Base-by-base conservation (phyloP, 257 asterid genomes). In the Salvia miltiorrhiza region DNA sequence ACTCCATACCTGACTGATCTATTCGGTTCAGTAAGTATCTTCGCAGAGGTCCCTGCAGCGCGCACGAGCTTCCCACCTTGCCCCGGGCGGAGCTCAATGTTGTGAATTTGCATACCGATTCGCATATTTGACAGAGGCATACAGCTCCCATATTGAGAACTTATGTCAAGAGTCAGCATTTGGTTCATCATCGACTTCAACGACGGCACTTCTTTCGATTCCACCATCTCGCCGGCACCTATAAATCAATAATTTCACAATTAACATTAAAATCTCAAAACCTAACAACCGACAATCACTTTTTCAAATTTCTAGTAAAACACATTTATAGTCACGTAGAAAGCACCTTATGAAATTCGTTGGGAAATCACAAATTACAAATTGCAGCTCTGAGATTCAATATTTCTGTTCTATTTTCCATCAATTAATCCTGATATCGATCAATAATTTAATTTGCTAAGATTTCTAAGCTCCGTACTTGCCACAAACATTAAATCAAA, bases 61-160 rank as follows among this genome's bases (percentile, higher is more conserved):
- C 98, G 87, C 13, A 88, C 96, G 7, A 93, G 77, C 48, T 90
- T 88, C 28, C 83, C 90, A 17, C 96, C 97, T 80, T 87, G 90
- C 1, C 96, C 97, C 12, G 95, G 97, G 26, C 95, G 96, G 61
- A 93, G 71, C 87, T 93, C 98, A n/a, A 90, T 84, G 77, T 90
- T 91, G 79, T 91, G 95, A 70, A 88, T 78, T 4, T 76, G 82
- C 54, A 85, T 90, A 45, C 96, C 95, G 0, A 88, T 90, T 23
- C 95, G 80, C 95, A 85, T 85, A 77, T 63, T 80, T 2, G 83
- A 69, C 40, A 87, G 68, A 2, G 90, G 90, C 95, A 87, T 83
- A 71, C 84, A 79, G 65, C 87, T 78, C 35, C 90, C 95, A 1
- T 73, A 73, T 76, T 81, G 87, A 45, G 95, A 83, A 80, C 83